Conservation (phyloP, 306 rosid species). For the Cucurbita maxima region DNA sequence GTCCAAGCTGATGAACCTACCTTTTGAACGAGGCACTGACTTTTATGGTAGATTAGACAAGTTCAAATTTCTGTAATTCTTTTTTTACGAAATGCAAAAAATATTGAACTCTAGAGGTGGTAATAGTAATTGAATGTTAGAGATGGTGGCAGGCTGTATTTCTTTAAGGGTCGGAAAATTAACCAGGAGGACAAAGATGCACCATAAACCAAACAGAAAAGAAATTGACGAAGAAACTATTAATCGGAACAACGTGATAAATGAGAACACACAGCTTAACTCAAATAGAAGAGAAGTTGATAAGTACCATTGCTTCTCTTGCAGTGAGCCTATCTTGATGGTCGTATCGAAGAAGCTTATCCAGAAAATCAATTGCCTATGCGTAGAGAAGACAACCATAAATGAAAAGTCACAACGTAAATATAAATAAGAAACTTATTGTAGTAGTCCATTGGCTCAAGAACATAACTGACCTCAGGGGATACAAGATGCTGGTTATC, state of each 20-base stretch:
- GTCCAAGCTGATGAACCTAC: not conserved
- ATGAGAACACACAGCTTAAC: not conserved
- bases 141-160: not conserved
- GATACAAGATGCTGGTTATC: slow-evolving; percentile 95
- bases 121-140: not conserved
- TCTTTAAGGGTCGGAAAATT: not conserved
- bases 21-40: not conserved
- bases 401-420: not conserved
- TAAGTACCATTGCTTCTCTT: slow-evolving; percentile 79
- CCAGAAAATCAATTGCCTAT: slow-evolving; percentile 96
- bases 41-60: not conserved
- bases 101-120: not conserved
- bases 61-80: not conserved
- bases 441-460: not conserved
- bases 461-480: slow-evolving; percentile 52
- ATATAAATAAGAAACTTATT: not conserved
- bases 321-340: slow-evolving; percentile 94
- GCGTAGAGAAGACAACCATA: not conserved
- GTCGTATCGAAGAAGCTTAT: slow-evolving; percentile 87
- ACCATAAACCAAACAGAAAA: not conserved
- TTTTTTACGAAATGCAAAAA: not conserved
- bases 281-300: not conserved
- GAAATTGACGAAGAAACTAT: not conserved
- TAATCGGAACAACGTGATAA: not conserved
- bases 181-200: not conserved